Base-by-base conservation (phyloP, 225 moss, liverwort and hornwort species). In the Polytrichum formosum region DNA sequence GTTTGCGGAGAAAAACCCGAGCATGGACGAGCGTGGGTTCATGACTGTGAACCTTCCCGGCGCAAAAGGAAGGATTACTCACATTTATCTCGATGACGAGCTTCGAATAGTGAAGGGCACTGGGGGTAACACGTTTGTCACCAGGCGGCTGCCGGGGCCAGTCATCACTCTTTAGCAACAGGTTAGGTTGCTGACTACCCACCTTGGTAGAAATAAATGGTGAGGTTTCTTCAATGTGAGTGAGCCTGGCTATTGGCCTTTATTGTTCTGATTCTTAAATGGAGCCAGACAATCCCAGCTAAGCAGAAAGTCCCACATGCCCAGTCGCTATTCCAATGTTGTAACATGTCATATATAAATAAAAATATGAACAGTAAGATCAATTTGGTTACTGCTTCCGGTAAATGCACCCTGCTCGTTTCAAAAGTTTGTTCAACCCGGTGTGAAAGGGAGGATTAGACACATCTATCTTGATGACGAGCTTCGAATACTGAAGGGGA, bases 61-160 rank as follows among this genome's bases (percentile, higher is more conserved):
- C 7, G 23, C 35, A 0, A 65, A 55, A 2, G 83, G 83, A 1
- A 18, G 5, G 5, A 6, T 79, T 5, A 83, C 85, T 6, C 77
- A 76, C 28, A 19, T 68, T 16, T 90, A 85, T 68, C 56, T 87
- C 7, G 90, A 87, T 64, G 81, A 85, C 13, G 73, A 90, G 28
- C 53, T 90, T 55, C 78, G 90, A 56, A 85, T 90, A 18, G 70
- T 81, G 5, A 83, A 26, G 66, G 87, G 90, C 29, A 72, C 56
- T 0, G 4, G 62, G 28, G 81, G 79, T 9, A 78, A 72, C 61
- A 75, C 63, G 59, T 65, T 71, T 21, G 83, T 85, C 26, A 29
- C 74, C 17, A 74, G 75, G 64, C 80, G 74, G 26, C 68, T 90
- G 28, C 26, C 68, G 18, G 75, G 33, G 30, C 76, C 83, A 4